Conservation (phyloP, 2,329 filamentous ascomycete species). For the Chaetomium globosum region DNA sequence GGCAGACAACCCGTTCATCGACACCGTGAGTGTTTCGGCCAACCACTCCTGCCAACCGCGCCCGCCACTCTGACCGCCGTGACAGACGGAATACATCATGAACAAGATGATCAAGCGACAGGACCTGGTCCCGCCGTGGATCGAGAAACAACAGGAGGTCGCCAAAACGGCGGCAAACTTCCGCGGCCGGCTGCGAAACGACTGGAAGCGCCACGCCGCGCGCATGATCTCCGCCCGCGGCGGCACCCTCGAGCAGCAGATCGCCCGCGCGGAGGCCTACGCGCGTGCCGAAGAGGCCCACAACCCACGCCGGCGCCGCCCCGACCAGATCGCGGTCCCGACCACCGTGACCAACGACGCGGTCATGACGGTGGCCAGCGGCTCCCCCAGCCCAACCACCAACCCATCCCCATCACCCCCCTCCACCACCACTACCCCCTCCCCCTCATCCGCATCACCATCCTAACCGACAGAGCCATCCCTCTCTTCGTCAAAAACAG, state of each 20-base stretch:
- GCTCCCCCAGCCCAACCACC: not conserved
- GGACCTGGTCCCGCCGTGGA: constrained; percentile 95
- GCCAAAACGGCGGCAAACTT: constrained; percentile 70
- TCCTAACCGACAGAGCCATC: not conserved
- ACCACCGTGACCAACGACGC: constrained; percentile 55
- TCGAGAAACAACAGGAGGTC: constrained; percentile 96
- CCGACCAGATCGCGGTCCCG: constrained; percentile 53
- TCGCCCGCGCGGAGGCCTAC: constrained; percentile 70
- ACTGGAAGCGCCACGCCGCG: constrained; percentile 84
- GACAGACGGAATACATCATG: constrained; percentile 85
- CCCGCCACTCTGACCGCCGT: constrained; percentile 2
- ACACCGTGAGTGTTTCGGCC: constrained; percentile 56
- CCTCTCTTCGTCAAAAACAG: too few relatives aligned
- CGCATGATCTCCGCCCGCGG: constrained; percentile 76
- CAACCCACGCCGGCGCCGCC: constrained; percentile 58
- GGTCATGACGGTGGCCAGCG: constrained; percentile 47
- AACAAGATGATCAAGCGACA: constrained; percentile 98
- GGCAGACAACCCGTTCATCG: constrained; percentile 84
- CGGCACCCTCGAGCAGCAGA: constrained; percentile 72
- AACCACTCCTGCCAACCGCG: not conserved
- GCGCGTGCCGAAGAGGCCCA: constrained; percentile 71
- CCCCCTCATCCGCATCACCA: not conserved
- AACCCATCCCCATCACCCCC: not conserved
- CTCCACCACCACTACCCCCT: constrained; percentile 3
- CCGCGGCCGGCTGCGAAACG: constrained; percentile 70